phyloP scores from a whole-genome alignment of 768 basidiomycete species.

The Rhodosporidiobolus odoratus region DNA sequence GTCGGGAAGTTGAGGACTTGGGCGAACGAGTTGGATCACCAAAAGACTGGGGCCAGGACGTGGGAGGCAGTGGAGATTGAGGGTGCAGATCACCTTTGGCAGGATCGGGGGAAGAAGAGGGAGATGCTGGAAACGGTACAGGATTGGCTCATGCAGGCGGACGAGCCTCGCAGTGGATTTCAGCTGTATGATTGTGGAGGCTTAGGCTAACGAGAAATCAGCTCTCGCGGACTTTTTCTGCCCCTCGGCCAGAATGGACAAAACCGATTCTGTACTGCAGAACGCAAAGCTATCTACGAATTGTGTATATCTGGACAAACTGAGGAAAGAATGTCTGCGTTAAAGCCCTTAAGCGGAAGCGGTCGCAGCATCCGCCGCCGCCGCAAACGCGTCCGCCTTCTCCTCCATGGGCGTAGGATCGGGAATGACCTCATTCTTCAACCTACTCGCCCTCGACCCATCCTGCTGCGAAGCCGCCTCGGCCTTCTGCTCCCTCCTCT shows the following conservation, averaged over 20 bases:
- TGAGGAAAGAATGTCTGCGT: too few species aligned
- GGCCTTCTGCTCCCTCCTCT: neutral
- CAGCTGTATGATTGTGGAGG: too few species aligned
- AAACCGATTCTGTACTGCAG: too few species aligned
- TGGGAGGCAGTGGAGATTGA: conserved; percentile 27
- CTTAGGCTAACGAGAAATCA: too few species aligned
- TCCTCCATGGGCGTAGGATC: neutral
- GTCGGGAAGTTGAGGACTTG: conserved; percentile 18
- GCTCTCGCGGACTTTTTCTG: too few species aligned
- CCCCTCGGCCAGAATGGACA: too few species aligned
- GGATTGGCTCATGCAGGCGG: too few species aligned
- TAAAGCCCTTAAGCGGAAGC: too few species aligned
- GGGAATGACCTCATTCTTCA: neutral
- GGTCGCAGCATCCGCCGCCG: neutral
- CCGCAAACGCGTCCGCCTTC: neutral
- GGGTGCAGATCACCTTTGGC: conserved; percentile 42
- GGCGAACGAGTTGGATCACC: conserved; percentile 15
- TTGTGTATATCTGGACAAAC: too few species aligned
- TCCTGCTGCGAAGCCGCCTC: neutral
- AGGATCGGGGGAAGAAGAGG: neutral
- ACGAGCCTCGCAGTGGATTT: too few species aligned
- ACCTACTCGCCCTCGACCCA: neutral
- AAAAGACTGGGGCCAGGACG: too few species aligned
- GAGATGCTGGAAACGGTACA: neutral
- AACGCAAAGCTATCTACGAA: too few species aligned